Percentiles rank a stretch among this genome's conserved stretches.
phyloP scores from a whole-genome alignment of 2,329 filamentous ascomycete species.

The Pestalotiopsis sp. region DNA sequence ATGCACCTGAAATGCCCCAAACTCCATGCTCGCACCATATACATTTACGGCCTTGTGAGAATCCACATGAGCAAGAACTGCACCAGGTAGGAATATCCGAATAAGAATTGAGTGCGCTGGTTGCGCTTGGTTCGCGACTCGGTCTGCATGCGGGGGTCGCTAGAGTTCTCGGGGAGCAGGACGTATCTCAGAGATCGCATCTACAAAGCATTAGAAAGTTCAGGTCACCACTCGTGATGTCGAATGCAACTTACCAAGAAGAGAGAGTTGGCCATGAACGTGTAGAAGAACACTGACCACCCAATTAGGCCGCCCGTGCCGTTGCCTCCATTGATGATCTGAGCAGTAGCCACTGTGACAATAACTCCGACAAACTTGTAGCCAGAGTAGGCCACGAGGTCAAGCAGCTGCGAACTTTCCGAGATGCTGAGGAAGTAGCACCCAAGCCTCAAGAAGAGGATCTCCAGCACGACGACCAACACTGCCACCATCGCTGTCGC shows the following conservation, averaged over 20 bases:
- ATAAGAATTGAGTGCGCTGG: slow-evolving; percentile 88
- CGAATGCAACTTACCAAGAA: slow-evolving; percentile 70
- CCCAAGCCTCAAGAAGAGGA: slow-evolving; percentile 86
- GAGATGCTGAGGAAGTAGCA: slow-evolving; percentile 94
- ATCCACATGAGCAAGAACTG: slow-evolving; percentile 95
- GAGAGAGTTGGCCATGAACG: slow-evolving; percentile 90
- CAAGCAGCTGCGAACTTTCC: slow-evolving; percentile 90
- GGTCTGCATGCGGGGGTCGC: slow-evolving; percentile 66
- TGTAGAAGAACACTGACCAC: slow-evolving; percentile 89
- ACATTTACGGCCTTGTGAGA: slow-evolving; percentile 43
- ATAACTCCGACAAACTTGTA: slow-evolving; percentile 99
- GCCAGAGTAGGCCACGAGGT: slow-evolving; percentile 92
- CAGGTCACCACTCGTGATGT: neutral
- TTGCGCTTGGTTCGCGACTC: slow-evolving; percentile 86
- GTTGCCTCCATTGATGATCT: slow-evolving; percentile 75
- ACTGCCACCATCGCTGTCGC: slow-evolving; percentile 85
- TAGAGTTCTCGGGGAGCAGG: slow-evolving; percentile 80
- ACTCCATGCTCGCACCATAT: neutral
- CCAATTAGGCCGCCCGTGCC: slow-evolving; percentile 87
- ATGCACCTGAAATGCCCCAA: slow-evolving; percentile 5
- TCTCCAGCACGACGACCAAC: slow-evolving; percentile 83
- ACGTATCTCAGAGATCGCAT: slow-evolving; percentile 96
- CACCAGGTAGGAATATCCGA: slow-evolving; percentile 91
- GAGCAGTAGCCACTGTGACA: slow-evolving; percentile 78
- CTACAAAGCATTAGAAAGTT: slow-evolving; percentile 45